phyloP scores from a whole-genome alignment of 148 eudicot genomes.

The Agrostemma githago region DNA sequence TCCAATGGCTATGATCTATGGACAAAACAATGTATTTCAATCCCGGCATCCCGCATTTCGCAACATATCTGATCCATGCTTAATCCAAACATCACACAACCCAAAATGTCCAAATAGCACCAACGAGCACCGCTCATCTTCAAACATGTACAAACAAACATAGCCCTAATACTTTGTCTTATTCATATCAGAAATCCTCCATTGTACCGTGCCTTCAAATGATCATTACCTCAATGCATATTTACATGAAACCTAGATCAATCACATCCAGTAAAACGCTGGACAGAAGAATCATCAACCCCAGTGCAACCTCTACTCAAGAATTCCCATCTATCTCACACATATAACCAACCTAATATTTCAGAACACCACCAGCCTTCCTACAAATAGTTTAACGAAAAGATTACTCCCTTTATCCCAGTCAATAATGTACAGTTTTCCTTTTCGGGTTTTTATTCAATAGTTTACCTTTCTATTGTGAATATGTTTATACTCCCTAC shows the following conservation, averaged over 20 bases:
- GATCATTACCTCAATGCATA: not conserved
- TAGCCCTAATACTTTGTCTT: not conserved
- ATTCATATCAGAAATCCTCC: not conserved
- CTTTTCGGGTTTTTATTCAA: too few species aligned
- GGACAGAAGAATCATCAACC: not conserved
- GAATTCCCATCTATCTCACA: not conserved
- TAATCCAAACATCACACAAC: not conserved
- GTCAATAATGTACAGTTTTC: too few species aligned
- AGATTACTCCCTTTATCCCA: too few species aligned
- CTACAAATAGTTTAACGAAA: not conserved
- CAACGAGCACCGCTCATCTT: not conserved
- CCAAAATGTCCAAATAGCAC: not conserved
- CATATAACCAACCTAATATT: not conserved
- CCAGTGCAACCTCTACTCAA: not conserved
- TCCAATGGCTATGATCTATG: not conserved
- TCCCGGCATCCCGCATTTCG: too few species aligned
- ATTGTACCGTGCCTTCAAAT: not conserved
- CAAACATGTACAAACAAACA: not conserved
- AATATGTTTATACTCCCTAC: too few species aligned
- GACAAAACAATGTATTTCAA: not conserved
- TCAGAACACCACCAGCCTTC: not conserved
- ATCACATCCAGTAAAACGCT: not conserved
- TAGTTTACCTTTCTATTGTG: too few species aligned
- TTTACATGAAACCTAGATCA: not conserved
- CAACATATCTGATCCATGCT: not conserved